Percentiles rank a stretch among this genome's conserved stretches.
phyloP scores from a whole-genome alignment of 306 rosid genomes.

The Psophocarpus tetragonolobus region DNA sequence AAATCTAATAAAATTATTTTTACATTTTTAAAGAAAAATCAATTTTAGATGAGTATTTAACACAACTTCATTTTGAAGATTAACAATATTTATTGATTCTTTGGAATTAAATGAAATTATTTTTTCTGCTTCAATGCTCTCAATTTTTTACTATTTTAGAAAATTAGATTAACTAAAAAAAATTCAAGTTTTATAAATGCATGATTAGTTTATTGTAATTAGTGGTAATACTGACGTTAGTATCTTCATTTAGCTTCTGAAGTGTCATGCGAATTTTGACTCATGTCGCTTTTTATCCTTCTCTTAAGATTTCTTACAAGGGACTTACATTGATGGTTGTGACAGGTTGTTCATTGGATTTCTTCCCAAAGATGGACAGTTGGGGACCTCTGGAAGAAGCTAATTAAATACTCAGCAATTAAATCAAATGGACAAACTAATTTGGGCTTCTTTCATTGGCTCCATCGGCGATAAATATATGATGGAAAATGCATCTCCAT shows the following conservation, averaged over 20 bases:
- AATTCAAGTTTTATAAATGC: too few relatives aligned
- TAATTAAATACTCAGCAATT: conserved; percentile 60
- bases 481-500: too few relatives aligned
- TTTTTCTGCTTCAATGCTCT: too few relatives aligned
- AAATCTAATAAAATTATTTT: too few relatives aligned
- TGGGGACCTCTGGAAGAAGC: conserved; percentile 83
- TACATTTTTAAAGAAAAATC: too few relatives aligned
- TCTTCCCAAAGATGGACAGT: conserved; percentile 72
- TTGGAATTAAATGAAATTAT: too few relatives aligned
- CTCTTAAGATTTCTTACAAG: background rate
- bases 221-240: background rate
- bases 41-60: too few relatives aligned
- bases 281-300: background rate
- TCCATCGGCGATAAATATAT: conserved; percentile 51
- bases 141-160: too few relatives aligned
- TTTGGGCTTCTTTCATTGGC: conserved; percentile 79
- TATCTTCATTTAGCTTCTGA: background rate
- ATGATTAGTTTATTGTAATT: background rate
- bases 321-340: conserved; percentile 22
- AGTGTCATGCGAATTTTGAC: background rate
- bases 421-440: conserved; percentile 58
- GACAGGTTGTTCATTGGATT: conserved; percentile 73
- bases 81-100: too few relatives aligned
- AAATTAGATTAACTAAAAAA: too few relatives aligned
- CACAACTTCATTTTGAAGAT: too few relatives aligned